Conservation (phyloP, 305 asterid genomes). For the Solanum chacoense region DNA sequence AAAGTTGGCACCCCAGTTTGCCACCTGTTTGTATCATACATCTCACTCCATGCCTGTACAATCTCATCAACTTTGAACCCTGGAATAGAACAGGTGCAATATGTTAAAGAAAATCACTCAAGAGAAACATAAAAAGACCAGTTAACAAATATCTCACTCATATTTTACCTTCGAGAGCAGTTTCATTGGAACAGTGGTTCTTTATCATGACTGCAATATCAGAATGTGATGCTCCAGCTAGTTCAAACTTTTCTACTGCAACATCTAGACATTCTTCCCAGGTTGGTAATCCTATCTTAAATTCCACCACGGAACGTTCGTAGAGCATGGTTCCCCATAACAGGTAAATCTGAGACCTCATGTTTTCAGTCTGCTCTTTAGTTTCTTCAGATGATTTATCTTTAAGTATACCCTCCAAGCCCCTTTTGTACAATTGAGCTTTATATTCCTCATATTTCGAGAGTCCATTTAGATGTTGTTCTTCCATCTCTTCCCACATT, state of each 20-base stretch:
- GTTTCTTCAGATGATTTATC: constrained; percentile 59
- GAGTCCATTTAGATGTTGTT: constrained; percentile 75
- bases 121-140: not conserved
- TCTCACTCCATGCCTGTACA: constrained; percentile 94
- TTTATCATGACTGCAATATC: constrained; percentile 88
- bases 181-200: constrained; percentile 88
- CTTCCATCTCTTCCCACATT: constrained; percentile 90
- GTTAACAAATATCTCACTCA: not conserved
- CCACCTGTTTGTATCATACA: constrained; percentile 88
- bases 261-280: constrained; percentile 96
- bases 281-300: constrained; percentile 63
- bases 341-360: constrained; percentile 75
- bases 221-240: constrained; percentile 69
- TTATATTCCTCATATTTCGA: constrained; percentile 51
- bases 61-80: constrained; percentile 92
- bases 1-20: constrained; percentile 54
- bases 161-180: constrained; percentile 75
- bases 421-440: constrained; percentile 42
- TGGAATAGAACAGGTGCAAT: constrained; percentile 10
- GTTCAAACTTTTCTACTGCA: constrained; percentile 81
- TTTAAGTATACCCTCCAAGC: constrained; percentile 50
- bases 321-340: constrained; percentile 84
- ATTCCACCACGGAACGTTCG: constrained; percentile 91
- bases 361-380: constrained; percentile 45
- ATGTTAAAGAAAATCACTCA: not conserved